Base-by-base conservation (phyloP, 768 basidiomycete genomes). In the Collybiopsis luxurians region DNA sequence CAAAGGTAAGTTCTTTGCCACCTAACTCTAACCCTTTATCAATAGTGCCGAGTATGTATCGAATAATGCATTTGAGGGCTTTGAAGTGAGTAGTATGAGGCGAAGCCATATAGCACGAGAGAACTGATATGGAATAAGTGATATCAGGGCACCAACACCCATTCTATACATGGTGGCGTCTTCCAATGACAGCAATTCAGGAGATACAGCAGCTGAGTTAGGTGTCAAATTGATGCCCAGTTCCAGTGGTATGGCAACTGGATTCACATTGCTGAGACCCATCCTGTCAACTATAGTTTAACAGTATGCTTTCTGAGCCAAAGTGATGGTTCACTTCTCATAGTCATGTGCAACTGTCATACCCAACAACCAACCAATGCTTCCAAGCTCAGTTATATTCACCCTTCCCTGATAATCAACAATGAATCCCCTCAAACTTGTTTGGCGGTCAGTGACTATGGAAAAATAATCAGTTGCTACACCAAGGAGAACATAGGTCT, bases 391-490 rank as follows among this genome's bases (percentile, higher is more conserved):
- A 7, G 53, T 55, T 5, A 68, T 57, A 3, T 65, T 46, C 13
- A 65, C 26, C n/a, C n/a, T n/a, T n/a, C n/a, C n/a, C n/a, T n/a
- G n/a, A 27, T 53, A 39, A 63, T 53, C 23, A 64, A 43, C n/a
- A n/a, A n/a, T n/a, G n/a, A n/a, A n/a, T n/a, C n/a, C n/a, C n/a
- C n/a, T n/a, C n/a, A n/a, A n/a, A 4, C 34, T 44, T 21, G 40
- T 47, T 15, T 56, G 38, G 13, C 13, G 5, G 1, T 55, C 49
- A 1, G 58, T 60, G 3, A 59, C 59, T 27, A 65, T 59, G 39
- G 66, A 63, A 54, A 63, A 64, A 58, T 71, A 64, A 45, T 71
- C 64, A 21, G 69, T 64, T 27, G 48, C 27, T 11, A 31, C 28
- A 3, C 48, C 27, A 30, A 50, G 17, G 17, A 50, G 13, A 7